phyloP scores from a whole-genome alignment of 2,329 filamentous ascomycete genomes.

The Xylaria sp. region DNA sequence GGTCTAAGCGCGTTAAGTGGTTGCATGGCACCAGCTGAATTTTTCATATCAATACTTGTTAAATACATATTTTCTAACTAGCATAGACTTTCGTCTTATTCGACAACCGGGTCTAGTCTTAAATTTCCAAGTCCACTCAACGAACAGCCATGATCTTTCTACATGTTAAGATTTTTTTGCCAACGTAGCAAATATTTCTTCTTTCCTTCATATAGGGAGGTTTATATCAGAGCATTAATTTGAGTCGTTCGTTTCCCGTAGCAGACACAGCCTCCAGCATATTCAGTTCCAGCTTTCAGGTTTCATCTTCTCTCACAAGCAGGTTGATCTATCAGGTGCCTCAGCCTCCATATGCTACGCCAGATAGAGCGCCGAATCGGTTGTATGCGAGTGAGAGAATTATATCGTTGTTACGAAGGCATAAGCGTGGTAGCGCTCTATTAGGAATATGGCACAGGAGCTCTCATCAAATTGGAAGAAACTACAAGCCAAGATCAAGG shows the following conservation, averaged over 20 bases:
- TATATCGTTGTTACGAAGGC: constrained; percentile 14
- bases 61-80: neutral
- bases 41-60: neutral
- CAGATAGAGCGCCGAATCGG: constrained; percentile 9
- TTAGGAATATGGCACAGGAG: constrained; percentile 55
- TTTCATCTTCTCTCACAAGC: neutral
- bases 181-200: too few species aligned
- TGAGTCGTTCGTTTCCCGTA: neutral
- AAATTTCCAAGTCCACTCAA: neutral
- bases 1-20: constrained; percentile 38
- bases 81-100: neutral
- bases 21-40: constrained; percentile 27
- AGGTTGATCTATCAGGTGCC: neutral
- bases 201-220: too few species aligned
- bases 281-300: neutral
- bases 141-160: too few species aligned
- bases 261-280: neutral
- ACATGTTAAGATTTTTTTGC: too few species aligned
- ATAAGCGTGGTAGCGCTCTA: constrained; percentile 3
- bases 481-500: constrained; percentile 72
- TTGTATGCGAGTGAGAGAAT: neutral
- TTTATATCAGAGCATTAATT: too few species aligned
- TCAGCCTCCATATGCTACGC: neutral
- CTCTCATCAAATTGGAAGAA: constrained; percentile 82
- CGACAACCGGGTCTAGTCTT: too few species aligned